phyloP scores from a whole-genome alignment of 2,329 filamentous ascomycete genomes.

The Hirsutella minnesotensis region DNA sequence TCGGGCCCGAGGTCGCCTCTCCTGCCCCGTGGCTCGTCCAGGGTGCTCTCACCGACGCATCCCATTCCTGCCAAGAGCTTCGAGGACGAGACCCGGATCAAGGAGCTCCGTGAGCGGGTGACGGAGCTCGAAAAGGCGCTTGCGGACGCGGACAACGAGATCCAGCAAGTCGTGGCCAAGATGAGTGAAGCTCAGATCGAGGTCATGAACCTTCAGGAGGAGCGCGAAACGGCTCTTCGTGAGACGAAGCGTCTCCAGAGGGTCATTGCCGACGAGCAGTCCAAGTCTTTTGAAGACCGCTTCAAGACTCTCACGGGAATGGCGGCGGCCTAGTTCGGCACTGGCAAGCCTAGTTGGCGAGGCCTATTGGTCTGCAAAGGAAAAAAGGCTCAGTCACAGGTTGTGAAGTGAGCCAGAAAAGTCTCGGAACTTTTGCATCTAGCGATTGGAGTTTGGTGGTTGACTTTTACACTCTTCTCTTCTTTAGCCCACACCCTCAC shows the following conservation, averaged over 20 bases:
- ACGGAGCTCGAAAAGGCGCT: constrained; percentile 71
- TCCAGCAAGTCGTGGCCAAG: constrained; percentile 67
- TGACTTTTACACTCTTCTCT: constrained; percentile 9
- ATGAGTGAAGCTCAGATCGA: constrained; percentile 79
- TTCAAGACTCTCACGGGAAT: constrained; percentile 19
- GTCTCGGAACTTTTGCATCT: constrained; percentile 17
- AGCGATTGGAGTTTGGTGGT: constrained; percentile 23
- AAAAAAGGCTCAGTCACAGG: neutral
- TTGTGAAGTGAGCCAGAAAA: constrained; percentile 1
- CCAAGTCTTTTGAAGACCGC: constrained; percentile 31
- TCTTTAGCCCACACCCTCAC: constrained; percentile 5
- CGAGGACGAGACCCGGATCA: constrained; percentile 61
- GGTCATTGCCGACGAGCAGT: constrained; percentile 51
- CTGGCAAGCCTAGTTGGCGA: neutral
- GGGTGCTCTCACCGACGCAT: constrained; percentile 24
- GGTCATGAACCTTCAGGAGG: constrained; percentile 66
- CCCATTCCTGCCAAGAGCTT: constrained; percentile 53
- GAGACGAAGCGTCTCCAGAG: constrained; percentile 59
- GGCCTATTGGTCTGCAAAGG: neutral
- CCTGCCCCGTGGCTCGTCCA: constrained; percentile 21
- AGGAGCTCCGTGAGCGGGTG: constrained; percentile 65
- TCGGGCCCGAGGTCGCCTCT: constrained; percentile 20
- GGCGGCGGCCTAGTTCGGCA: constrained; percentile 1
- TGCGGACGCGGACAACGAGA: constrained; percentile 51
- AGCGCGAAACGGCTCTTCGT: constrained; percentile 61